These are phyloP conservation scores for Rhodamnia argentea DNA, from an alignment of 345 rosid species.

Conservation along the genomic window DNA sequence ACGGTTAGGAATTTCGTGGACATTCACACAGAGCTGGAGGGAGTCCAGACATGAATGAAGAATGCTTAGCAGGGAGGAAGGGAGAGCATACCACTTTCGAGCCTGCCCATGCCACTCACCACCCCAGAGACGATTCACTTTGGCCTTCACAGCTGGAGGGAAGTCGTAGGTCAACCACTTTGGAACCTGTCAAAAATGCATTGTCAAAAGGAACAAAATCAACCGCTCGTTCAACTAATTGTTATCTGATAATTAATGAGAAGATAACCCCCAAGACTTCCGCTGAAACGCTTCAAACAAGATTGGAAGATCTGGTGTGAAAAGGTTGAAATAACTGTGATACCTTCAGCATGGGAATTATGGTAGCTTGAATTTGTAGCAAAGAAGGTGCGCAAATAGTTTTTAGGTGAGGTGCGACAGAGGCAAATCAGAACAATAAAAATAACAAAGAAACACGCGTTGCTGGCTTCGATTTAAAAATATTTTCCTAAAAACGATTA, in stretches of 20 bases:
- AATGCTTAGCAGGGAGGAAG: background rate
- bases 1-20: background rate
- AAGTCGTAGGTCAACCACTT: constrained; percentile 91
- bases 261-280: background rate
- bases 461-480: background rate
- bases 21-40: background rate
- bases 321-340: background rate
- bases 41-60: background rate
- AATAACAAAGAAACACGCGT: background rate
- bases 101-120: constrained; percentile 99
- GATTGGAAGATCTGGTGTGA: background rate
- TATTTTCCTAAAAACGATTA: no score
- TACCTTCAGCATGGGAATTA: background rate
- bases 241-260: background rate
- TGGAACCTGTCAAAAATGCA: constrained; percentile 51
- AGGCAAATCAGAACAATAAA: background rate
- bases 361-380: background rate
- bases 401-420: background rate
- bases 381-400: background rate
- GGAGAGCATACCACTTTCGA: constrained; percentile 61
- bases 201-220: background rate
- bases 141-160: constrained; percentile 89
- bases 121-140: constrained; percentile 97
- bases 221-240: background rate
- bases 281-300: background rate